Evolutionary conservation across 352 stramenopile genomes (phyloP).

Genomic region (Phytopythium cucurbitacearum): DNA sequence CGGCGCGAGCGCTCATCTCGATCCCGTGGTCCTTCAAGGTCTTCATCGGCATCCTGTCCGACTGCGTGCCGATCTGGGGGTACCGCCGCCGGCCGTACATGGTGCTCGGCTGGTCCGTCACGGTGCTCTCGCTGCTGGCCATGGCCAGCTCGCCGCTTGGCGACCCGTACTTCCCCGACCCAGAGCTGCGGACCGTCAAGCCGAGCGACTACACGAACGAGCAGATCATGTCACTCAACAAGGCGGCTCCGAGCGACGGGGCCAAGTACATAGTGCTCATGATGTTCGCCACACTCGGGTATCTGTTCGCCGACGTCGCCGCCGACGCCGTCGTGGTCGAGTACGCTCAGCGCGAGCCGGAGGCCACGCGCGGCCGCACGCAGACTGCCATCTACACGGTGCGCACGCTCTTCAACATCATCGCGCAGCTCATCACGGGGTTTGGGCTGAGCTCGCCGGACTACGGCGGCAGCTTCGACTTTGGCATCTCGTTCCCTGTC

Average conservation of each 20-base stretch:
- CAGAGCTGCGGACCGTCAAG: conserved; percentile 25
- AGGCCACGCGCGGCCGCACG: conserved; percentile 38
- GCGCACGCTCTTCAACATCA: conserved; percentile 32
- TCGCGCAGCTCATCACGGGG: conserved; percentile 29
- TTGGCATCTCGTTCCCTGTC: conserved; percentile 31
- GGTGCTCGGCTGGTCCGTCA: conserved; percentile 42
- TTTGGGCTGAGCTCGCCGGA: conserved; percentile 36
- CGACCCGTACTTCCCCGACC: conserved; percentile 33
- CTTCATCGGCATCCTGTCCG: conserved; percentile 46
- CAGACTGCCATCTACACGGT: conserved; percentile 53
- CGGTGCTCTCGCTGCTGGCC: conserved; percentile 24
- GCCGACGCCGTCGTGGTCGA: conserved; percentile 52
- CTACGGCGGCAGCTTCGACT: conserved; percentile 45
- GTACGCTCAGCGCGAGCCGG: conserved; percentile 50
- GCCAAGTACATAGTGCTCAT: conserved; percentile 48
- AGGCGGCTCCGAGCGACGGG: conserved; percentile 24
- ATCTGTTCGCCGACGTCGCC: conserved; percentile 48
- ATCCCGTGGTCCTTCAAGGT: conserved; percentile 57
- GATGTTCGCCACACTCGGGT: conserved; percentile 47
- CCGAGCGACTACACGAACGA: conserved; percentile 22
- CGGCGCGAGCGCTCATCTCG: conserved; percentile 30
- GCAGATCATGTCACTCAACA: conserved; percentile 29
- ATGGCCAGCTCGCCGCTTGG: conserved; percentile 31
- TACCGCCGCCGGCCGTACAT: conserved; percentile 52
- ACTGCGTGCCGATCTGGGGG: conserved; percentile 45